Base-by-base conservation (phyloP, 352 stramenopile species). In the Phytophthora macrochlamydospora region DNA sequence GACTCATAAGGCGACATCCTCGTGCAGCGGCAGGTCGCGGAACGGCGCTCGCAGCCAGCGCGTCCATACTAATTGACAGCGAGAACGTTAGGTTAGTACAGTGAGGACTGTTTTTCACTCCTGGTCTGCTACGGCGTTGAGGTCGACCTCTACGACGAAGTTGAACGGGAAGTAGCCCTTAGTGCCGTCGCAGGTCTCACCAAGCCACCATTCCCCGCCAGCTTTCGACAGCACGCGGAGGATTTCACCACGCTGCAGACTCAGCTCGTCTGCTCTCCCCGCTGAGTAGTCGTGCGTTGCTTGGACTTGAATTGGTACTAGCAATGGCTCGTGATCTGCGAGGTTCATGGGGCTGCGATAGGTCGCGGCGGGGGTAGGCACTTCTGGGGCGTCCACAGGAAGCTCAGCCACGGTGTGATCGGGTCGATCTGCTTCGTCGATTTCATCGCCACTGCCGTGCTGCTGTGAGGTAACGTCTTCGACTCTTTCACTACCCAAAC, bases 121-220 rank as follows among this genome's bases (percentile, higher is more conserved):
- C 12, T 68, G 30, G 24, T 31, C 51, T 56, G 37, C n/a, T 46
- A 59, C 43, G 11, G 42, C 24, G 18, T 32, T 43, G 8, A 68
- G 59, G 30, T 68, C 65, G 6, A 68, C 11, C 14, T 67, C 52
- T 63, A 64, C 65, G 56, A 91, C 78, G 49, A 78, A 91, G 31
- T 56, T 80, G 31, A 73, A 65, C 7, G 83, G 79, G 55, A 91
- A 90, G 54, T 91, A 82, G 32, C 83, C 83, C 2, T 79, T 67
- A 14, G 68, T 76, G 28, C 81, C 83, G 53, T 91, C 79, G 49
- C 83, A 92, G 13, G 62, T 76, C 56, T 92, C 83, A 1, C 81
- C 83, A 1, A 76, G 18, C 83, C 83, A 90, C 83, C 83, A 91
- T 30, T 90, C 81, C 13, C 59, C 68, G 30, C 64, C 75, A 37